Percentiles rank a stretch among this genome's conserved stretches.
Conservation (phyloP, 345 rosid species). For the Populus simonii region DNA sequence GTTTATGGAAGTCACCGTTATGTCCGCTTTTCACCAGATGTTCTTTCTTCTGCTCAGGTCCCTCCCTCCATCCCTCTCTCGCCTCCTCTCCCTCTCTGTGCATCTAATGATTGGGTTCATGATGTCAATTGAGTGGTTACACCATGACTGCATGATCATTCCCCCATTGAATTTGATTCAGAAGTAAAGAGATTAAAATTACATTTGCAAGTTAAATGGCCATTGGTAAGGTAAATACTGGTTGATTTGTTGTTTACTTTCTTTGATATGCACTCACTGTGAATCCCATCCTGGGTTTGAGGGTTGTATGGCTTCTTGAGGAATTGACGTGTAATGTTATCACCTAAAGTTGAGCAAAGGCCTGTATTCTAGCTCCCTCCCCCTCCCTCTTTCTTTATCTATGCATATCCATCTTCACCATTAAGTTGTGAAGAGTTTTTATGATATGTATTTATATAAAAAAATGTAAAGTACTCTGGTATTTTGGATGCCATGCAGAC, state of each 20-base stretch:
- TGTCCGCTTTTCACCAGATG: conserved; percentile 89
- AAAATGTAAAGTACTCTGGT: neutral
- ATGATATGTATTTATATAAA: neutral
- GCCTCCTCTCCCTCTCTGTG: neutral
- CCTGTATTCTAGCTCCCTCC: neutral
- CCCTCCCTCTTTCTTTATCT: neutral
- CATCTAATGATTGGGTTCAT: neutral
- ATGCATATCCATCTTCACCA: neutral
- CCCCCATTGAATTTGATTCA: neutral
- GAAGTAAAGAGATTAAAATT: neutral
- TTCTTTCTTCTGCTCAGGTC: conserved; percentile 87
- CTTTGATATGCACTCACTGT: neutral
- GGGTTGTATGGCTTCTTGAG: neutral
- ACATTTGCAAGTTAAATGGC: neutral
- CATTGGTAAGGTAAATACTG: neutral
- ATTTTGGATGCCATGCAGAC: neutral
- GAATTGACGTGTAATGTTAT: neutral
- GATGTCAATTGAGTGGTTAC: neutral
- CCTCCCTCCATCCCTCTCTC: conserved; percentile 14
- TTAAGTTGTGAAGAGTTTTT: neutral
- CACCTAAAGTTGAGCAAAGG: neutral
- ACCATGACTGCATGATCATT: neutral
- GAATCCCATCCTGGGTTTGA: neutral
- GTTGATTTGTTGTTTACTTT: neutral
- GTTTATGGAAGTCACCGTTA: conserved; percentile 96